Percentiles rank a stretch among this genome's conserved stretches.
These are phyloP conservation scores for Fusarium denticulatum DNA, from an alignment of 2,329 filamentous ascomycete genomes.

Conservation along the genomic window DNA sequence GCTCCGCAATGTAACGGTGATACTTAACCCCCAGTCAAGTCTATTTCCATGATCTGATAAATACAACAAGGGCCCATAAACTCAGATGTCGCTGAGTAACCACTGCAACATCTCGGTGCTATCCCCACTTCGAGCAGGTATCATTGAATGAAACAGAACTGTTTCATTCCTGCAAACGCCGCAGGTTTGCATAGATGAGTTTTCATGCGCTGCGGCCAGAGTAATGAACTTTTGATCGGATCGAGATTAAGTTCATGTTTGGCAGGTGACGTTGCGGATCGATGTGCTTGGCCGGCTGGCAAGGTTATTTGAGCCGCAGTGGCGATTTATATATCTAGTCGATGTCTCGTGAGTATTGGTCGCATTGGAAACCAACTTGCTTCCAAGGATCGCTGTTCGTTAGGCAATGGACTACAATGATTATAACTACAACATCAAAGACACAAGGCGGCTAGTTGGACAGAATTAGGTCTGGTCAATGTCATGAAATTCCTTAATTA, in stretches of 20 bases:
- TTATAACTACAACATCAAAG: background rate
- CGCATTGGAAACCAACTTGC: accelerated
- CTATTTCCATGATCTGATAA: background rate
- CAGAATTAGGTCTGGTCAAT: background rate
- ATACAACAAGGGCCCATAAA: background rate
- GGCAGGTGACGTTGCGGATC: background rate
- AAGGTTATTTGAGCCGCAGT: background rate
- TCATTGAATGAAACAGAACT: background rate
- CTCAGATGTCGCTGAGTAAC: background rate
- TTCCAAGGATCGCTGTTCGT: too few relatives aligned
- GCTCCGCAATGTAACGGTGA: background rate
- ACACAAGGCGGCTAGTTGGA: background rate
- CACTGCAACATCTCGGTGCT: background rate
- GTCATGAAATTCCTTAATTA: background rate
- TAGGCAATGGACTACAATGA: accelerated
- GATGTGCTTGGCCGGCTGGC: accelerated
- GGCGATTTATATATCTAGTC: background rate
- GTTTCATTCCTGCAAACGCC: constrained; percentile 5
- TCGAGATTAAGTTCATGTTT: background rate
- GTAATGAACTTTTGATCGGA: background rate
- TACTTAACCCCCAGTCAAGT: background rate
- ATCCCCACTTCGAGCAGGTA: background rate
- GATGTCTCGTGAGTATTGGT: background rate
- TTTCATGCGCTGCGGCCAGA: background rate
- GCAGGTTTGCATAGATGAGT: background rate